These are phyloP conservation scores for Lentinula boryana DNA, from an alignment of 768 basidiomycete species.

Conservation along the genomic window DNA sequence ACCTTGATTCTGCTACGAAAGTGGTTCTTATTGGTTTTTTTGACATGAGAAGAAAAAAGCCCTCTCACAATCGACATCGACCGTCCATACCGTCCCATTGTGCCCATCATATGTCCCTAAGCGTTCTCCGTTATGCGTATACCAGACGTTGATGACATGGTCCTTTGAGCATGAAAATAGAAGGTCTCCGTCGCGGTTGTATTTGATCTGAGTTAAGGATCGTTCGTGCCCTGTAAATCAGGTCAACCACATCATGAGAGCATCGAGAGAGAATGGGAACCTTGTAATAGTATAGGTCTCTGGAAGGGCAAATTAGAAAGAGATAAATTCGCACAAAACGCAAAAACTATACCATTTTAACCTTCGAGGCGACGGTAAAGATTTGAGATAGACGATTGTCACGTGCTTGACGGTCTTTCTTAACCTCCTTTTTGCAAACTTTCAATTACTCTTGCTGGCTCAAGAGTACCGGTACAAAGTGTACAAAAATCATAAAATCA, in stretches of 20 bases:
- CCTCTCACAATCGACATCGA: constrained; percentile 88
- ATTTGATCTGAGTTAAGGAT: constrained; percentile 95
- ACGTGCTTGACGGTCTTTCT: too few species aligned
- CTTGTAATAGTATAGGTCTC: constrained; percentile 76
- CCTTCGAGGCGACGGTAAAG: not conserved
- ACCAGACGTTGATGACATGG: constrained; percentile 94
- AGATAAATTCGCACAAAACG: not conserved
- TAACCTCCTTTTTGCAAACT: too few species aligned
- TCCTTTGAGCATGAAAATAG: constrained; percentile 97
- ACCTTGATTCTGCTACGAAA: constrained; percentile 68
- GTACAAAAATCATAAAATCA: too few species aligned
- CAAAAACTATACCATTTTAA: not conserved
- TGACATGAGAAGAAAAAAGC: constrained; percentile 5
- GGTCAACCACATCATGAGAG: not conserved
- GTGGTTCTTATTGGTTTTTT: constrained; percentile 9
- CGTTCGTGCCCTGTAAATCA: constrained; percentile 81
- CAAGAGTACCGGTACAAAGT: too few species aligned
- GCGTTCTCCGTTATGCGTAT: constrained; percentile 93
- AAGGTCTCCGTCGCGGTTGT: constrained; percentile 93
- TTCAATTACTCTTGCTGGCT: too few species aligned
- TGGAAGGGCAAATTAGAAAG: constrained; percentile 17
- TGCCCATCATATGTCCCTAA: constrained; percentile 95
- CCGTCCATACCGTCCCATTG: constrained; percentile 96
- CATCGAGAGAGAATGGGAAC: constrained; percentile 21
- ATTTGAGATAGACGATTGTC: not conserved